phyloP scores from a whole-genome alignment of 768 basidiomycete species.

The Naganishia kalamii region DNA sequence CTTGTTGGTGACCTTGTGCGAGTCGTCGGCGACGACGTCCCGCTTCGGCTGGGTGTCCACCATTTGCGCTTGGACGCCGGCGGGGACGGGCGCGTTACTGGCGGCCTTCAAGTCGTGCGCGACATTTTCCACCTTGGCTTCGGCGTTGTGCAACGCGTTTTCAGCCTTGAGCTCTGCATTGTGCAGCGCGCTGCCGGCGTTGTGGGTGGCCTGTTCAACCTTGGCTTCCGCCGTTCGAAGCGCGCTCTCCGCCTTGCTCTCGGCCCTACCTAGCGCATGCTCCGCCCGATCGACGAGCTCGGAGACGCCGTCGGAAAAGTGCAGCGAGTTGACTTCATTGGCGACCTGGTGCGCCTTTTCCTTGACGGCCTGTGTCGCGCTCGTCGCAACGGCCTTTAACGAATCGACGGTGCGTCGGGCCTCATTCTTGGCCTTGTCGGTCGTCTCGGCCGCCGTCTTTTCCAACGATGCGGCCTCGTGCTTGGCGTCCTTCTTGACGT shows the following conservation, averaged over 20 bases:
- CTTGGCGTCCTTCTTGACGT: slow-evolving; percentile 22
- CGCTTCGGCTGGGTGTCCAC: slow-evolving; percentile 21
- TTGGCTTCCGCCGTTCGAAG: neutral
- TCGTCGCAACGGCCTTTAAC: slow-evolving; percentile 35
- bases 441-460: slow-evolving; percentile 28
- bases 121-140: slow-evolving; percentile 7
- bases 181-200: neutral
- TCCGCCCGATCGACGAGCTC: slow-evolving; percentile 69
- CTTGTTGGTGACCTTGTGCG: slow-evolving; percentile 31
- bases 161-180: slow-evolving; percentile 4
- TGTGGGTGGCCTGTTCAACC: too few species aligned
- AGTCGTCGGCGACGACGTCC: slow-evolving; percentile 24
- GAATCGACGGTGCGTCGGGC: slow-evolving; percentile 23
- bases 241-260: slow-evolving; percentile 29
- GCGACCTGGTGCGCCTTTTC: slow-evolving; percentile 33
- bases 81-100: slow-evolving; percentile 20
- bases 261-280: slow-evolving; percentile 53
- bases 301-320: slow-evolving; percentile 59
- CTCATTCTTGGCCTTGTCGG: slow-evolving; percentile 23
- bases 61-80: slow-evolving; percentile 25
- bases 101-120: slow-evolving; percentile 2
- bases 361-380: slow-evolving; percentile 31
- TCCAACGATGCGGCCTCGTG: slow-evolving; percentile 23
- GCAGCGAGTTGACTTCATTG: slow-evolving; percentile 48
- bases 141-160: slow-evolving; percentile 8